Evolutionary conservation across 2,329 filamentous ascomycete genomes (phyloP).

Genomic region (Diaporthe sp.): DNA sequence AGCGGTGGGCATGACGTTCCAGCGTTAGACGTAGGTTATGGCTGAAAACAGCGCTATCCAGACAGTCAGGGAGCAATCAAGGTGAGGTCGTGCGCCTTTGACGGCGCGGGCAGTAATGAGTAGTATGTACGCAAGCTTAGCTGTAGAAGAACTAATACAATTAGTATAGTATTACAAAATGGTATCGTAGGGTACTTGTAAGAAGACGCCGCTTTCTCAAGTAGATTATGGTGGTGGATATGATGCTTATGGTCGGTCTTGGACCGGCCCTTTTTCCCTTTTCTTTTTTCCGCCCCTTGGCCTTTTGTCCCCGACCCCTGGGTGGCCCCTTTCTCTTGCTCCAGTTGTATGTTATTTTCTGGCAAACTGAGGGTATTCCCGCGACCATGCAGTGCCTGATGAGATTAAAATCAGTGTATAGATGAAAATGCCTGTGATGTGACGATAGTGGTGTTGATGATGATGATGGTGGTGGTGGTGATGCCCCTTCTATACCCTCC

Average conservation of each 20-base stretch:
- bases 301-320: background rate
- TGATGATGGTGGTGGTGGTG: background rate
- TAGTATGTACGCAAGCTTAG: background rate
- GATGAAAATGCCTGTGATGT: slow-evolving; percentile 30
- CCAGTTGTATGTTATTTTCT: background rate
- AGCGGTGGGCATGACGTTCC: no score
- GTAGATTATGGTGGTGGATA: slow-evolving; percentile 15
- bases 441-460: background rate
- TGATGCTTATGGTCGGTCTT: background rate
- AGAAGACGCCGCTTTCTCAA: slow-evolving; percentile 23
- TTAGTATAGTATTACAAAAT: slow-evolving; percentile 32
- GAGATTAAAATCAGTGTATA: slow-evolving; percentile 24
- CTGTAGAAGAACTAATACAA: slow-evolving; percentile 14
- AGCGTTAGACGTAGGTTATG: background rate
- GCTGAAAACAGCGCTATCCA: background rate
- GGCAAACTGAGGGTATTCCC: slow-evolving; percentile 23
- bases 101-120: background rate
- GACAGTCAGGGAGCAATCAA: no score
- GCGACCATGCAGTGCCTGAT: slow-evolving; percentile 25
- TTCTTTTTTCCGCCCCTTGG: background rate
- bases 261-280: background rate
- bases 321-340: background rate
- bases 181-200: slow-evolving; percentile 15
- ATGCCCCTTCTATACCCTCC: slow-evolving; percentile 18
- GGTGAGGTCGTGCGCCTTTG: background rate